Conservation (phyloP, 176 grass and related monocot species). For the Zizania latifolia region DNA sequence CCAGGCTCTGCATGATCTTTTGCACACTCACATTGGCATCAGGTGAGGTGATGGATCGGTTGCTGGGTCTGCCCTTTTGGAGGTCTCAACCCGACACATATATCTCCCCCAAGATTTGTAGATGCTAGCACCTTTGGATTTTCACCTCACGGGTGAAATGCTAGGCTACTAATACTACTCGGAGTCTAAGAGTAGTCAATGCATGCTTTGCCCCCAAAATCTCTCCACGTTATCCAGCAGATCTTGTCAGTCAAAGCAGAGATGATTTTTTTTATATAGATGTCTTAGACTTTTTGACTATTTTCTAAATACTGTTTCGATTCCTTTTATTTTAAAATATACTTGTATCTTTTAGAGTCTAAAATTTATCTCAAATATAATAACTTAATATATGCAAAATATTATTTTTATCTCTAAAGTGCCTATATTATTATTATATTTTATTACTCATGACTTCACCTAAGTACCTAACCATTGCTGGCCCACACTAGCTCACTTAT, state of each 20-base stretch:
- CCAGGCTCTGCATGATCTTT: constrained; percentile 22
- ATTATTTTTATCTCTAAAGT: too few species aligned
- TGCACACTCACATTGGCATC: constrained; percentile 30
- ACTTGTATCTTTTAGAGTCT: too few species aligned
- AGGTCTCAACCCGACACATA: constrained; percentile 46
- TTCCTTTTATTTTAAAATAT: too few species aligned
- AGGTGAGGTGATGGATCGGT: constrained; percentile 39
- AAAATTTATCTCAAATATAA: too few species aligned
- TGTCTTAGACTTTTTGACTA: too few species aligned
- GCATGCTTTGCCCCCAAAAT: background rate
- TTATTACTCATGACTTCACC: too few species aligned
- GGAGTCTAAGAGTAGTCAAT: background rate
- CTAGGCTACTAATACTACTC: background rate
- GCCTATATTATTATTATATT: too few species aligned
- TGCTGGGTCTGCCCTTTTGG: constrained; percentile 19
- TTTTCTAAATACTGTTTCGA: too few species aligned
- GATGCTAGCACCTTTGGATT: constrained; percentile 21
- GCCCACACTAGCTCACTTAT: too few species aligned
- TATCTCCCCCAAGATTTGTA: constrained; percentile 43
- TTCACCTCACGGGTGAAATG: constrained; percentile 8
- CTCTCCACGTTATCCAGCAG: background rate
- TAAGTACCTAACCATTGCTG: too few species aligned
- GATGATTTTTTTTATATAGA: too few species aligned
- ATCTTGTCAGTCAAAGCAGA: constrained; percentile 16
- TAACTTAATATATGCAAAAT: too few species aligned